Base-by-base conservation (phyloP, 208 protist genomes). In the Trypanosomatidae sp. region DNA sequence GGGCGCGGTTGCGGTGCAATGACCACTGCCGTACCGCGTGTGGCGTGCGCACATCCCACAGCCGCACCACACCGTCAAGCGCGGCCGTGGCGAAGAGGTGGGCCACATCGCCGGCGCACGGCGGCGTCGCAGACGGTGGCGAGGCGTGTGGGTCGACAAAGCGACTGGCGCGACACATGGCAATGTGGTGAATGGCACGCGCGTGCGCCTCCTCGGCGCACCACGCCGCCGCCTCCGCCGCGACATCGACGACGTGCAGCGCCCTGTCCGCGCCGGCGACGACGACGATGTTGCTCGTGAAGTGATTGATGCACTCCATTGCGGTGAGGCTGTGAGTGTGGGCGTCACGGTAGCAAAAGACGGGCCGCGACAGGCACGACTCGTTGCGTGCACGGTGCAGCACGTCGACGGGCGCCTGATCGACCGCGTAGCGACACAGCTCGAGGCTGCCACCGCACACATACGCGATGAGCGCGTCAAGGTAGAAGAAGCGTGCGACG, bases 401-500 rank as follows among this genome's bases (percentile, higher is more conserved):
- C 16, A 61, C 61, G 15, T 33, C 49, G 16, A 47, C 43, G 10
- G 8, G 16, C 15, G 16, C 27, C 11, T 28, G 10, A 10, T 6
- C n/a, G 11, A 28, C 18, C 20, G 42, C 39, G 23, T 50, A 23
- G 0, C 52, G 48, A 3, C 51, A 69, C 4, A 88, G 54, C 38
- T 59, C 52, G n/a, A 88, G 16, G 10, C 32, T 48, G 20, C 66
- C 65, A 15, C 53, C 61, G n/a, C 32, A 11, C 15, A 59, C 58
- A 11, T 71, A 89, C 7, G 63, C 48, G 41, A 89, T n/a, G 33
- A 92, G 66, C 44, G 73, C 76, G 37, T 92, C 84, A 0, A 72
- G 37, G 53, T 87, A 89, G 27, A 85, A 83, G 53, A 92, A 92
- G 26, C 71, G 64, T 22, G 68, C 71, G 7, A n/a, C n/a, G n/a